Evolutionary conservation across 192 early-diverging fungal species (phyloP).

Genomic region (Phycomyces blakesleeanus): DNA sequence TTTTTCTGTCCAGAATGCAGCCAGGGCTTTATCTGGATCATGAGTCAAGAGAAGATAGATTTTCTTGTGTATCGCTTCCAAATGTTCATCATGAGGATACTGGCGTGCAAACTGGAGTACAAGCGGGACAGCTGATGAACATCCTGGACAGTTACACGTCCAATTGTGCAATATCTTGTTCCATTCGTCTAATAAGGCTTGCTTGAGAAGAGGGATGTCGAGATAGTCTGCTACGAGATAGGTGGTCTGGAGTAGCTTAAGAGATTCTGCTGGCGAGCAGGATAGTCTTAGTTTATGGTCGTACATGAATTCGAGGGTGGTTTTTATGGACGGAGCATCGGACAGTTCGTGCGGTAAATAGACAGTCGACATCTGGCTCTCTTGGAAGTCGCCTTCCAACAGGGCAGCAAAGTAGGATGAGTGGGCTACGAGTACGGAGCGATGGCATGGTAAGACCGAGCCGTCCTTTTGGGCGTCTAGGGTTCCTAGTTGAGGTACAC

Average conservation of each 20-base stretch:
- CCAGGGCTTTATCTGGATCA: conserved; percentile 26
- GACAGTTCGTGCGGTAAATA: conserved; percentile 14
- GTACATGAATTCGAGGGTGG: conserved; percentile 25
- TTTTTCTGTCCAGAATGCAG: conserved; percentile 15
- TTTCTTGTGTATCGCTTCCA: conserved; percentile 3
- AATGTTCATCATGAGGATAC: conserved; percentile 10
- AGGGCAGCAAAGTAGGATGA: conserved; percentile 33
- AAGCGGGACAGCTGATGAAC: conserved; percentile 6
- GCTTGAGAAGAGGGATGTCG: conserved; percentile 20
- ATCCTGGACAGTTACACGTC: conserved; percentile 16
- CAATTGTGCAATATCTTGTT: conserved; percentile 13
- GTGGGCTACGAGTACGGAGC: background rate
- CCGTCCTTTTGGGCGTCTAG: no score
- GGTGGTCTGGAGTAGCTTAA: conserved; percentile 12
- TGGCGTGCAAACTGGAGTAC: conserved; percentile 7
- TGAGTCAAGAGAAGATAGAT: background rate
- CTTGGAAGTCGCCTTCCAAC: conserved; percentile 24
- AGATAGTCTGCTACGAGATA: conserved; percentile 28
- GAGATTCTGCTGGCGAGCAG: background rate
- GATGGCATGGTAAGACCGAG: no score
- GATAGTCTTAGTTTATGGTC: conserved; percentile 1
- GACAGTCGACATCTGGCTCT: conserved; percentile 11
- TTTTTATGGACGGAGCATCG: background rate
- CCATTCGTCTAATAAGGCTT: background rate
- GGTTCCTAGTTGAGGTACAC: no score